These are phyloP conservation scores for Malassezia nana DNA, from an alignment of 1,284 basidiomycete genomes.

Conservation along the genomic window DNA sequence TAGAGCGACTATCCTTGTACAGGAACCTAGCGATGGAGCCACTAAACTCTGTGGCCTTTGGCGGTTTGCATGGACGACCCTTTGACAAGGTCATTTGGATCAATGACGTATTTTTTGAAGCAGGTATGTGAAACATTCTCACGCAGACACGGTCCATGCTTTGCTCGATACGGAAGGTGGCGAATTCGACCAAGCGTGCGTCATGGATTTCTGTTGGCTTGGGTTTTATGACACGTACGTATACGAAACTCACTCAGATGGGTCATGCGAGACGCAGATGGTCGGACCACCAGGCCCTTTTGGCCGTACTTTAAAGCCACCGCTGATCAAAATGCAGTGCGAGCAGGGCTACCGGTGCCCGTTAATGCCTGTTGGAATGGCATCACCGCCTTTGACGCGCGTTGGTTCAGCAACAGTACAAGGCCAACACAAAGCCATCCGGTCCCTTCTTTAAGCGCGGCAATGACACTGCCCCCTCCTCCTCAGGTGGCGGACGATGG, in stretches of 20 bases:
- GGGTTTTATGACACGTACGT: conserved; percentile 55
- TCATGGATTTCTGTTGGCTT: conserved; percentile 53
- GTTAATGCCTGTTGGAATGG: conserved; percentile 60
- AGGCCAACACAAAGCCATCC: neutral
- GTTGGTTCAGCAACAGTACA: conserved; percentile 46
- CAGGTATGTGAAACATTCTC: neutral
- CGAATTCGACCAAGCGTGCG: conserved; percentile 56
- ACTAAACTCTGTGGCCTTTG: conserved; percentile 17
- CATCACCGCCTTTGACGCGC: conserved; percentile 53
- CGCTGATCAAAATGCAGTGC: conserved; percentile 46
- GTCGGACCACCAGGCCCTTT: conserved; percentile 50
- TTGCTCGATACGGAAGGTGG: conserved; percentile 53
- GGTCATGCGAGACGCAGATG: conserved; percentile 26
- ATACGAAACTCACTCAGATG: conserved; percentile 24
- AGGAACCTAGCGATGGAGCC: conserved; percentile 35
- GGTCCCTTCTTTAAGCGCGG: neutral
- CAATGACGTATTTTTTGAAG: conserved; percentile 33
- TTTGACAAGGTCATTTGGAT: conserved; percentile 35
- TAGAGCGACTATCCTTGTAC: conserved; percentile 25
- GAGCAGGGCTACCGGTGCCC: conserved; percentile 51
- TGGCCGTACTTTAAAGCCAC: conserved; percentile 55
- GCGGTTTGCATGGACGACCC: neutral
- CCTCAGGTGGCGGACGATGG: neutral
- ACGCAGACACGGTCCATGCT: conserved; percentile 46
- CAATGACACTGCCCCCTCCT: neutral